Evolutionary conservation across 768 basidiomycete genomes (phyloP).

Genomic region (Rhodocollybia butyracea): DNA sequence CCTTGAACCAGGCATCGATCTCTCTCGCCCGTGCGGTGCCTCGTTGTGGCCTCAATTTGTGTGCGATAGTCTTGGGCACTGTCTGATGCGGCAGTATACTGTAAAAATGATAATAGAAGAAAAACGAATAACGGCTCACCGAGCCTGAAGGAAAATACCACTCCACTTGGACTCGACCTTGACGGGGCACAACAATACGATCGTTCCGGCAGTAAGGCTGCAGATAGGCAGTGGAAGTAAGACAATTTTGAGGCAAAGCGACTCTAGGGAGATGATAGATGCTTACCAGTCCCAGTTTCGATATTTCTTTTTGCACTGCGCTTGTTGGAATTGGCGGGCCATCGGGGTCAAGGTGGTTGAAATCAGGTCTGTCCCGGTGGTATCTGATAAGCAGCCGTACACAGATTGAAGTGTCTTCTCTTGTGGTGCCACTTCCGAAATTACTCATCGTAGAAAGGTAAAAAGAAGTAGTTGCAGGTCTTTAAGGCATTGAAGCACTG

Average conservation of each 20-base stretch:
- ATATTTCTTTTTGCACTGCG: background rate
- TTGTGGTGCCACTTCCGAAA: too few relatives aligned
- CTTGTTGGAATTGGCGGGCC: background rate
- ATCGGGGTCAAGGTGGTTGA: background rate
- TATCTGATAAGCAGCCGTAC: slow-evolving; percentile 1
- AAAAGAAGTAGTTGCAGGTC: too few relatives aligned
- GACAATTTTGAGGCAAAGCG: too few relatives aligned
- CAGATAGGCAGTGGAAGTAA: too few relatives aligned
- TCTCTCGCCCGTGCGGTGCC: background rate
- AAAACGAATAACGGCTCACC: background rate
- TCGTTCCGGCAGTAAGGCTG: slow-evolving; percentile 2
- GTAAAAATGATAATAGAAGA: background rate
- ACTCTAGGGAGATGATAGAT: too few relatives aligned
- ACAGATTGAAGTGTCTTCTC: background rate
- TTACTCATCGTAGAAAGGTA: too few relatives aligned
- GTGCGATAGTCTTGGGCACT: background rate
- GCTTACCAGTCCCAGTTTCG: background rate
- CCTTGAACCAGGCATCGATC: background rate
- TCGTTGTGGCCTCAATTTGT: background rate
- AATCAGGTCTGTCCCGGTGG: background rate
- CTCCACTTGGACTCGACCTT: background rate
- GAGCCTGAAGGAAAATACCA: background rate
- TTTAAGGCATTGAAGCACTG: too few relatives aligned
- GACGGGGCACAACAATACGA: background rate
- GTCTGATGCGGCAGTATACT: background rate